phyloP scores from a whole-genome alignment of 805 yeast species.

The Starmerella tilneyi region DNA sequence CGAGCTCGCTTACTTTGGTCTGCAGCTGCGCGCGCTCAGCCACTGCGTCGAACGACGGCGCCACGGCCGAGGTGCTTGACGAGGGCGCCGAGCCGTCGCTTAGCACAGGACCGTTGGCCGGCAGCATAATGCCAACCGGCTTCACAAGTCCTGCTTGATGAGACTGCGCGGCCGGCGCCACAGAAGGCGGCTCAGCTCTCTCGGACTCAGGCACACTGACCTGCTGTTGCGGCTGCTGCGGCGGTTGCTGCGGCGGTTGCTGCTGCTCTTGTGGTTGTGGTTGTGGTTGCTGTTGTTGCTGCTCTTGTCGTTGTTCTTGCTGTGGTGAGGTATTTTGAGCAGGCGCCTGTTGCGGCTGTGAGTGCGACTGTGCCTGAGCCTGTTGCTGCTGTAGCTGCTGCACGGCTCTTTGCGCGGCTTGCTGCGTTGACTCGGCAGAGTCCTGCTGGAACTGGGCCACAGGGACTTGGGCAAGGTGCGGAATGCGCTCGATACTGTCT shows the following conservation, averaged over 20 bases:
- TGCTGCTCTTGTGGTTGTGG: neutral
- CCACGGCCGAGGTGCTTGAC: neutral
- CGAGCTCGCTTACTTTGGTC: constrained; percentile 78
- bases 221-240: constrained; percentile 4
- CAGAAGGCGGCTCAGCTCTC: neutral
- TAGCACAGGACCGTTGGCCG: neutral
- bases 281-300: neutral
- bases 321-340: neutral
- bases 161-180: too few species aligned
- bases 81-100: neutral
- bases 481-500: constrained; percentile 25
- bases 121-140: too few species aligned
- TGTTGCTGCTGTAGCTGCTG: constrained; percentile 2
- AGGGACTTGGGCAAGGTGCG: constrained; percentile 24
- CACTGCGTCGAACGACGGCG: neutral
- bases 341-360: neutral
- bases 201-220: neutral
- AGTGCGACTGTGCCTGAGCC: neutral
- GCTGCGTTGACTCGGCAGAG: neutral
- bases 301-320: neutral
- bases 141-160: neutral
- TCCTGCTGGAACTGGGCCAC: constrained; percentile 21
- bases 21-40: constrained; percentile 37
- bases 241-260: constrained; percentile 5
- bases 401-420: neutral